phyloP scores from a whole-genome alignment of 176 grass and related monocot species.

The Tillandsia fasciculata region DNA sequence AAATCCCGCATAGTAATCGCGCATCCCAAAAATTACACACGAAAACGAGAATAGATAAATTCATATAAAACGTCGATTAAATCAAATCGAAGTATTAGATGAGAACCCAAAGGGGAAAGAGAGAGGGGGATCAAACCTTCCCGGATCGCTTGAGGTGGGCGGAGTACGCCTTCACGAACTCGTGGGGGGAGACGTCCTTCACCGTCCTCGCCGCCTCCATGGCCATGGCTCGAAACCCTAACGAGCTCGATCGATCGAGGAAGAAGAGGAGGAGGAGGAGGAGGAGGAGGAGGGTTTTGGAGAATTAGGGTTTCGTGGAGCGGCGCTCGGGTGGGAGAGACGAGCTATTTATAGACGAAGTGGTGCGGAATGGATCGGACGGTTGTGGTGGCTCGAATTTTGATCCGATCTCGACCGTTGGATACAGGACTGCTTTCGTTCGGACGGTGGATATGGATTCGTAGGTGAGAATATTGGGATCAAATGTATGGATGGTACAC shows the following conservation, averaged over 20 bases:
- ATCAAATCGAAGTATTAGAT: not conserved
- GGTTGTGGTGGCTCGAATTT: not conserved
- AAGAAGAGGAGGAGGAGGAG: too few species aligned
- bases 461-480: too few species aligned
- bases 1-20: too few species aligned
- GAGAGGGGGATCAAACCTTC: not conserved
- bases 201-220: constrained; percentile 6
- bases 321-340: not conserved
- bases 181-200: constrained; percentile 7
- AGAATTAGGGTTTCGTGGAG: not conserved
- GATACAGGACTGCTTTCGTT: too few species aligned
- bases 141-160: constrained; percentile 11
- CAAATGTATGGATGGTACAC: too few species aligned
- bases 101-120: not conserved
- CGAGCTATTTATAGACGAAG: not conserved
- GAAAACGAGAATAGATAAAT: too few species aligned
- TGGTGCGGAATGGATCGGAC: not conserved
- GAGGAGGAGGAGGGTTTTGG: not conserved
- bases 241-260: too few species aligned
- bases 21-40: too few species aligned
- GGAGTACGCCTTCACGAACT: constrained; percentile 6
- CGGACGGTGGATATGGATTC: too few species aligned
- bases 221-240: not conserved
- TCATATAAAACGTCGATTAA: not conserved
- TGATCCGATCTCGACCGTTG: too few species aligned